Evolutionary conservation across 768 basidiomycete genomes (phyloP), one percentile per base, ranked within the genome.

Genomic region (Trametes cubensis): DNA sequence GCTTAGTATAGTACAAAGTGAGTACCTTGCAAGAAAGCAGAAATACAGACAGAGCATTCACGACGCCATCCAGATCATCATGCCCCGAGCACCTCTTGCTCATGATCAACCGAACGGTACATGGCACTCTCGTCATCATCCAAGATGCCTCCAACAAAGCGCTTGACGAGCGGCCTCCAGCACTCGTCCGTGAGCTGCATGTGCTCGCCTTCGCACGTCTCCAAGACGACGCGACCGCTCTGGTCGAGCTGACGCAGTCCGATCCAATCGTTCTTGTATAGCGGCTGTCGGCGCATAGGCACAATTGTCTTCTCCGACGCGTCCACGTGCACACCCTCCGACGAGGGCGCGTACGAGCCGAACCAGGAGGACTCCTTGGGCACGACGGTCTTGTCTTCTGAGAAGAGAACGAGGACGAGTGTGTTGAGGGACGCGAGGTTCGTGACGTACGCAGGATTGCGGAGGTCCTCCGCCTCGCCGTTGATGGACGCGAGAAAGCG

Each of bases 281-380:
- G 72, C 11, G 84, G 85, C 61, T 94, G 92, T 55, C 72, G 71
- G 39, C 78, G 82, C 90, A 95, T 89, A 2, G 90, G 86, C 28
- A 94, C 75, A 46, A 90, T 80, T 1, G 69, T 67, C 69, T 71
- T 76, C 48, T 72, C 71, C 45, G 60, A 46, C 40, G 48, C 41
- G 58, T 47, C 68, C 58, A 3, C 28, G 28, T 21, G 52, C 51
- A 20, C 42, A 25, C 75, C 75, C 18, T 80, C 78, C 20, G 77
- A 74, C 8, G 71, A 60, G 2, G 75, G 76, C 2, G 78, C 79
- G 67, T 89, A 88, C 3, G 89, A 87, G 6, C 90, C 92, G 73
- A 95, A 94, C 92, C 92, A 94, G 13, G 89, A 77, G 67, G 84
- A 90, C 74, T 94, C 92, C 73, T 91, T 92, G 0, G 93, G 93